Base-by-base conservation (phyloP, 768 basidiomycete species). In the Termitomyces sp. region DNA sequence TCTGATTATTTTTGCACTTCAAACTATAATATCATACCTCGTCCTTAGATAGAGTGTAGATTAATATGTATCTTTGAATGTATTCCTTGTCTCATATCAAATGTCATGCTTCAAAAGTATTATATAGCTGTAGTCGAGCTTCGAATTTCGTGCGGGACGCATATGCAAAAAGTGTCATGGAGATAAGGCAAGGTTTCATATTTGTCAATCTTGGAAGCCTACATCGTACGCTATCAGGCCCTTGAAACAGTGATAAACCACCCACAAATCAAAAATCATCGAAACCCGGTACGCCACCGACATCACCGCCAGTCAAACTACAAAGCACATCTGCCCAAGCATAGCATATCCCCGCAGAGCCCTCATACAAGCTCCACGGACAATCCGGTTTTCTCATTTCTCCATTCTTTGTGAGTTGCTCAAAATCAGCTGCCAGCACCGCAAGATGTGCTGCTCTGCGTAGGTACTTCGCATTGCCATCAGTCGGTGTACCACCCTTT, bases 311-410 rank as follows among this genome's bases (percentile, higher is more conserved):
- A 40, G 63, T 62, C 63, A 77, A 48, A 38, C 71, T 68, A 41
- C 53, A 60, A 14, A 79, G 58, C 6, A 82, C 68, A 59, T 80
- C 79, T 17, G 71, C 75, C 80, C 79, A 85, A 14, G 82, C 82
- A 60, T 78, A 79, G 59, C 82, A 83, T 76, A 82, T 79, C 25
- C 84, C 84, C 17, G 80, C 80, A 52, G 75, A 56, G n/a, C 83
- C 83, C 59, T 82, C 82, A 58, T 82, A 85, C 56, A 85, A 66
- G 62, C 82, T 84, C 73, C 75, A 81, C 10, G 80, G 81, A 52
- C 73, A 69, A 60, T 86, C 83, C 1, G 83, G 81, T 1, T 64
- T 65, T 9, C 51, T 54, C 80, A 84, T 81, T 57, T 77, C 69
- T 14, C 75, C 75, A 3, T 68, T 59, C 57, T 63, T 58, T 27